These are phyloP conservation scores for Suillus clintonianus DNA, from an alignment of 768 basidiomycete genomes.

Conservation along the genomic window DNA sequence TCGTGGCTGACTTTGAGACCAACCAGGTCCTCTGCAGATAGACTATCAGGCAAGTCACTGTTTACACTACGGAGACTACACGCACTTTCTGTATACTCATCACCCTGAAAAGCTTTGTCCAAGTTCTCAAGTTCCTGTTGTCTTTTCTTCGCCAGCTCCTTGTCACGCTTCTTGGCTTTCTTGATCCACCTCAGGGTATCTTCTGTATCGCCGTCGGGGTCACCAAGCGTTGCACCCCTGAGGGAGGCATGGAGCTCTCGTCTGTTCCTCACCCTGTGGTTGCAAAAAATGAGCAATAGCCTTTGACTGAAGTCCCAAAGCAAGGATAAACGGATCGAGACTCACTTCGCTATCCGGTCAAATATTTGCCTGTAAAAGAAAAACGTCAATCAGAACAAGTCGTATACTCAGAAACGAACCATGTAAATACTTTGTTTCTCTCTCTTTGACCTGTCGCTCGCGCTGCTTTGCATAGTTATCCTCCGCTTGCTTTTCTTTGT, in stretches of 20 bases:
- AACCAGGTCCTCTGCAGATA: constrained; percentile 72
- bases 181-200: constrained; percentile 91
- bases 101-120: constrained; percentile 71
- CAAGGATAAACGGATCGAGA: constrained; percentile 29
- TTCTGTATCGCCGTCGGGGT: constrained; percentile 75
- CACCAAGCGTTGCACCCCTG: constrained; percentile 91
- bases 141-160: constrained; percentile 81
- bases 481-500: constrained; percentile 83
- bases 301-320: not conserved
- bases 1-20: constrained; percentile 97
- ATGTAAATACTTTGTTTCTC: constrained; percentile 71
- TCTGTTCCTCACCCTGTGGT: constrained; percentile 86
- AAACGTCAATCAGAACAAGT: constrained; percentile 23
- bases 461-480: constrained; percentile 78
- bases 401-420: constrained; percentile 17
- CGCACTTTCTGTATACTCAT: constrained; percentile 88
- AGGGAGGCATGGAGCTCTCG: constrained; percentile 91
- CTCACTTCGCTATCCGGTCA: constrained; percentile 88
- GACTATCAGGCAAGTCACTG: not conserved
- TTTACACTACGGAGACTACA: constrained; percentile 7
- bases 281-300: constrained; percentile 43
- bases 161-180: constrained; percentile 86
- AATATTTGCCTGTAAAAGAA: constrained; percentile 56
- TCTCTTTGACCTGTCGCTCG: constrained; percentile 68
- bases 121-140: constrained; percentile 82